Conservation (phyloP, 352 stramenopile species). For the Phytopythium oedochilum region DNA sequence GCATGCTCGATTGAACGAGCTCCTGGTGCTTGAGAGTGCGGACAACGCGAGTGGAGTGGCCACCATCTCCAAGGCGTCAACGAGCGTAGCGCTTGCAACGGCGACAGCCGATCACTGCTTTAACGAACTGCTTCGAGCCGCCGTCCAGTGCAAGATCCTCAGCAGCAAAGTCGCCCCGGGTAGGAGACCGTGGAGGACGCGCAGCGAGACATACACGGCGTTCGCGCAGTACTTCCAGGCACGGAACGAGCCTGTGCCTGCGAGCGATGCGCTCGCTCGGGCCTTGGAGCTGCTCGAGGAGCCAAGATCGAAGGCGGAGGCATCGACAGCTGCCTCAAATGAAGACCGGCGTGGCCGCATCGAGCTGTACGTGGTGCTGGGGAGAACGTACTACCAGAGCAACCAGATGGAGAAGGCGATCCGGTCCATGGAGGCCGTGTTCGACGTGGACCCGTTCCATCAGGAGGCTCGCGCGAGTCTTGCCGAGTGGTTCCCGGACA, state of each 20-base stretch:
- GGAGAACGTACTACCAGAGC: conserved; percentile 56
- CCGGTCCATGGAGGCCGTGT: conserved; percentile 59
- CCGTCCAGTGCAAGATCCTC: conserved; percentile 1
- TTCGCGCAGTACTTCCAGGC: conserved; percentile 48
- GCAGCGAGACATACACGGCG: conserved; percentile 37
- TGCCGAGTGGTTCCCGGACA: conserved; percentile 54
- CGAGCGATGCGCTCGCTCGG: conserved; percentile 40
- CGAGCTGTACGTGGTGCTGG: conserved; percentile 50
- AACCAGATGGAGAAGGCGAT: conserved; percentile 81
- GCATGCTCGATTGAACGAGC: conserved; percentile 52
- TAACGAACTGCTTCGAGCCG: conserved; percentile 40
- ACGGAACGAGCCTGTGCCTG: conserved; percentile 37
- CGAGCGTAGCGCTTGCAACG: conserved; percentile 8
- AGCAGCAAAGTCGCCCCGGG: conserved; percentile 10
- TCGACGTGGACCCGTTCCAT: conserved; percentile 51
- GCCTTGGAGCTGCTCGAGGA: conserved; percentile 47
- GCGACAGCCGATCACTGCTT: conserved; percentile 35
- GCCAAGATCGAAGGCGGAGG: background rate
- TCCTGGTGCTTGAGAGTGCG: conserved; percentile 26
- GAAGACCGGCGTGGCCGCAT: conserved; percentile 14
- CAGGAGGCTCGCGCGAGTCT: conserved; percentile 50
- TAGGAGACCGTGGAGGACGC: conserved; percentile 32
- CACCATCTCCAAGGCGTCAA: conserved; percentile 1
- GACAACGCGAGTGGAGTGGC: background rate
- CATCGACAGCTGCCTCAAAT: background rate